Conservation (phyloP, 2,329 filamentous ascomycete genomes). For the Fusarium pininemorale region DNA sequence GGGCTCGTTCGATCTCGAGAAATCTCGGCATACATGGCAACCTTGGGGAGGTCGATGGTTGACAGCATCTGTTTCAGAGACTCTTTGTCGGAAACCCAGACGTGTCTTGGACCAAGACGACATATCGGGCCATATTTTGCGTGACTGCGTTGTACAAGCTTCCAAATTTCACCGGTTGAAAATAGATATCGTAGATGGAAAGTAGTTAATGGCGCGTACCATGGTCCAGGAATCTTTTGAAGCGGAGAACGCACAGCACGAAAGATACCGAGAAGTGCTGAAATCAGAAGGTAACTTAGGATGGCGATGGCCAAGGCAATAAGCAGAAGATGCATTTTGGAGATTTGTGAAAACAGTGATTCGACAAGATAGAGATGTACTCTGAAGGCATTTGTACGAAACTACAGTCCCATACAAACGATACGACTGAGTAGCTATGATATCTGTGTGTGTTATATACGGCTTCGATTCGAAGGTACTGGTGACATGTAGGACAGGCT, state of each 20-base stretch:
- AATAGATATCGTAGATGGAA: background rate
- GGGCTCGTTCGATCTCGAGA: background rate
- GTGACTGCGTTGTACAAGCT: background rate
- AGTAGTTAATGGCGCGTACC: background rate
- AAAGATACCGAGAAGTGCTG: background rate
- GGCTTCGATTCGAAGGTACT: accelerated
- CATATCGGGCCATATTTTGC: background rate
- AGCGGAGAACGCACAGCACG: background rate
- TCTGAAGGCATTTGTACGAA: background rate
- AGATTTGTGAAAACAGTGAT: background rate
- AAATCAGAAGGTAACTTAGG: background rate
- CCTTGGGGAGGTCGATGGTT: background rate
- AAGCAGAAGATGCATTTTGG: background rate
- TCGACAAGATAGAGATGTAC: background rate
- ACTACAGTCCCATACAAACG: accelerated
- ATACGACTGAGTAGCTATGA: background rate
- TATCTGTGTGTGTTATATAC: background rate
- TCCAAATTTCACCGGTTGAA: background rate
- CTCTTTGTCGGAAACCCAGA: background rate
- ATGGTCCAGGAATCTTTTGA: background rate
- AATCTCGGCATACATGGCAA: background rate
- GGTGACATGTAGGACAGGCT: background rate
- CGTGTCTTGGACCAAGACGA: background rate
- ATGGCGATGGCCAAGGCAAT: background rate
- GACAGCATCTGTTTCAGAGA: background rate